Evolutionary conservation across 148 eudicot species (phyloP), one percentile per base, ranked within the genome.

Genomic region (Nepenthes gracilis): DNA sequence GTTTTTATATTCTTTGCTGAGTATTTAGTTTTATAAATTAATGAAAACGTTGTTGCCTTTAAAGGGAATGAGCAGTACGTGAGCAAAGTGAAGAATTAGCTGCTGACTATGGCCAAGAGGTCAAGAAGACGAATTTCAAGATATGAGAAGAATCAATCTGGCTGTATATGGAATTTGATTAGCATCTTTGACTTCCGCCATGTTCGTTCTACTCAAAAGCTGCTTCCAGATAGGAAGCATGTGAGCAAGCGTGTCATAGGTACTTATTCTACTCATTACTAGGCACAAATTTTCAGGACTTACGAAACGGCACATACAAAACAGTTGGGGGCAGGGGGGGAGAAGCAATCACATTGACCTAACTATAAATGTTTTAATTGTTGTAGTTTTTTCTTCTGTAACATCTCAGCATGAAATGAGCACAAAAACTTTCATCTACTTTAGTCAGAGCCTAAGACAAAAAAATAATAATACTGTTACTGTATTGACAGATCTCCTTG

Each of bases 161-260:
- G 99, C 5, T 94, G 99, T 67, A 85, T 93, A 69, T 78, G 80
- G 84, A 87, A 93, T 66, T 66, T 89, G 71, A 84, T 86, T 60
- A 83, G 75, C 70, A 78, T 86, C 47, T 86, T 94, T 66, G 81
- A 89, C 70, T 86, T 86, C 59, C 90, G 95, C 43, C 81, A 86
- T 59, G 85, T 83, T 69, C 83, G 83, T 49, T 50, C 85, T 51
- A 80, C 87, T 59, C 92, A 76, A 54, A 81, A 72, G 63, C 54
- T 82, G 81, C 79, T 94, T 70, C 34, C 81, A 52, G 92, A 81
- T 80, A 73, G 65, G 70, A 81, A 78, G 75, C 84, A 68, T 33
- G 80, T 68, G 55, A 78, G 69, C 75, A 80, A 59, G 70, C 84
- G 78, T 60, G 49, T 65, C 43, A 67, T 58, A 52, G 91, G 91